phyloP scores from a whole-genome alignment of 2,329 filamentous ascomycete genomes.

The Aurifilum marmelostoma region DNA sequence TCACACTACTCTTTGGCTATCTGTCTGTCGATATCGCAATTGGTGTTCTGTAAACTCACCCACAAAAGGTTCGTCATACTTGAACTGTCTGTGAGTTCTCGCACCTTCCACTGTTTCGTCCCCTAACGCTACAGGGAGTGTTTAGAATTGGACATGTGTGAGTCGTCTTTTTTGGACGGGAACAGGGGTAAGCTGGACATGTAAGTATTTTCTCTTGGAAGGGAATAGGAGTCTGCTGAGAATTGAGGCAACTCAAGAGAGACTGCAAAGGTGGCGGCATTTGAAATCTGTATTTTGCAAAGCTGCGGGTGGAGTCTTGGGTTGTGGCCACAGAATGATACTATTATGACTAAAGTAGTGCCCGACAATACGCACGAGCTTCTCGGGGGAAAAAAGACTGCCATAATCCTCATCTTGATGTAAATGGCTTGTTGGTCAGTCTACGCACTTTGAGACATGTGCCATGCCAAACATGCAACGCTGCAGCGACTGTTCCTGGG shows the following conservation, averaged over 20 bases:
- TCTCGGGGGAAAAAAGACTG: background rate
- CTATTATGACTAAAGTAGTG: constrained; percentile 23
- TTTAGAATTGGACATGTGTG: background rate
- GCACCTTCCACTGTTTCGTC: constrained; percentile 22
- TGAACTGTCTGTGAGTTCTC: constrained; percentile 28
- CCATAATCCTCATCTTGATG: background rate
- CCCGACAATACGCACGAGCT: constrained; percentile 1
- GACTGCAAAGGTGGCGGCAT: constrained; percentile 4
- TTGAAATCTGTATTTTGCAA: too few relatives aligned
- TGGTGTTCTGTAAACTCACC: constrained; percentile 1
- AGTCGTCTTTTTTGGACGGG: background rate
- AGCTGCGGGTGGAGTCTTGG: constrained; percentile 13
- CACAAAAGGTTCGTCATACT: background rate
- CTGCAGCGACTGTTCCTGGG: background rate
- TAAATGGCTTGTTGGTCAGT: background rate
- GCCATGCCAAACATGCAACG: background rate
- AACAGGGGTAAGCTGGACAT: too few relatives aligned
- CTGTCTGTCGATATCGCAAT: background rate
- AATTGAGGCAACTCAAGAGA: too few relatives aligned
- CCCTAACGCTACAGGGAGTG: constrained; percentile 23
- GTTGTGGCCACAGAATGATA: constrained; percentile 26
- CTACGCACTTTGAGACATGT: background rate
- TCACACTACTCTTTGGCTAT: background rate
- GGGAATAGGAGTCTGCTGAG: too few relatives aligned
- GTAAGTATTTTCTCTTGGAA: background rate